phyloP scores from a whole-genome alignment of 1,284 basidiomycete species.

The Ganoderma sp. region DNA sequence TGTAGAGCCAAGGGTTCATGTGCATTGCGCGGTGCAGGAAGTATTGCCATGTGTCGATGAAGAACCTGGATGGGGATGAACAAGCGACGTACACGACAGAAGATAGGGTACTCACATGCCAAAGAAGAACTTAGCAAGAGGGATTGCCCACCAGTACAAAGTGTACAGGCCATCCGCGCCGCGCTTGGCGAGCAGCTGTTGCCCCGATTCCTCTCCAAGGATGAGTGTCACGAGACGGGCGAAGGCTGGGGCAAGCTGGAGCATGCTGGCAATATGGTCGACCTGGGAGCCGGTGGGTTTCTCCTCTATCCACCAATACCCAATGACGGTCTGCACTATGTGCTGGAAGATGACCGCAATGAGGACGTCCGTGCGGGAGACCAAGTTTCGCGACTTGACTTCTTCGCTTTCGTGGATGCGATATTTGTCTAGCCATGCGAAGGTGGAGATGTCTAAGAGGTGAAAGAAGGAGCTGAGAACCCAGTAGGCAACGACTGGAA shows the following conservation, averaged over 20 bases:
- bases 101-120: conserved; percentile 75
- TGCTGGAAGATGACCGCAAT: conserved; percentile 53
- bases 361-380: conserved; percentile 81
- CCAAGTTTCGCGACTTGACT: conserved; percentile 79
- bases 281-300: conserved; percentile 47
- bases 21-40: conserved; percentile 94
- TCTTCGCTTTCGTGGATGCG: conserved; percentile 90
- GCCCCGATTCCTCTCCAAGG: conserved; percentile 44
- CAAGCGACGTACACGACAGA: not conserved
- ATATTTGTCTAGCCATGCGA: conserved; percentile 84
- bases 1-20: conserved; percentile 90
- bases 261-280: conserved; percentile 60
- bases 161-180: conserved; percentile 67
- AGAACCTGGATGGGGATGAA: conserved; percentile 62
- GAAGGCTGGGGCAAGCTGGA: conserved; percentile 48
- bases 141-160: conserved; percentile 96
- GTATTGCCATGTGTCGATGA: conserved; percentile 99
- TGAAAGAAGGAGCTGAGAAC: conserved; percentile 81
- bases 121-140: conserved; percentile 73
- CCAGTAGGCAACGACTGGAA: conserved; percentile 93
- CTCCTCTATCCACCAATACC: conserved; percentile 71
- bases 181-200: conserved; percentile 45
- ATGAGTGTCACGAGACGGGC: conserved; percentile 49
- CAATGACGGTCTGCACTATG: conserved; percentile 81
- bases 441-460: conserved; percentile 74